phyloP scores from a whole-genome alignment of 2,329 filamentous ascomycete species.

The Neurospora crassa region DNA sequence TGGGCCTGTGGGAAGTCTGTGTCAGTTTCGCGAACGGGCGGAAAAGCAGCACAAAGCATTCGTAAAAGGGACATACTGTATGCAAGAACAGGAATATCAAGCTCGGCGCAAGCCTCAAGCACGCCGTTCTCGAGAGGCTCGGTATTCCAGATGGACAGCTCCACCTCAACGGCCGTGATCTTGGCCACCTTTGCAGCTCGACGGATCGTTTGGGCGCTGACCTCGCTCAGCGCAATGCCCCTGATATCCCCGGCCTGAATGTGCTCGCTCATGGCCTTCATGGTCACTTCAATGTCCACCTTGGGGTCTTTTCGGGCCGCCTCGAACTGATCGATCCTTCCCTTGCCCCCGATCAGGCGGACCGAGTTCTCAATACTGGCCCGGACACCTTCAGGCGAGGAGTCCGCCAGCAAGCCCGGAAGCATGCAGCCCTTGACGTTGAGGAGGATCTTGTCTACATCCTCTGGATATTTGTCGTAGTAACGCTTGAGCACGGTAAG shows the following conservation, averaged over 20 bases:
- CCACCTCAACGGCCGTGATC: conserved; percentile 37
- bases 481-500: conserved; percentile 44
- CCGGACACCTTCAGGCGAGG: conserved; percentile 35
- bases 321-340: conserved; percentile 43
- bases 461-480: conserved; percentile 44
- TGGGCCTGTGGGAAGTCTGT: conserved; percentile 23
- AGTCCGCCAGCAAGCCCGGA: conserved; percentile 25
- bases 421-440: conserved; percentile 44
- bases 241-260: conserved; percentile 34
- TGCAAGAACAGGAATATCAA: conserved; percentile 59
- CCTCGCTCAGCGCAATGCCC: conserved; percentile 33
- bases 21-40: neutral
- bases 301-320: conserved; percentile 30
- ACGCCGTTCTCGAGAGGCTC: conserved; percentile 29
- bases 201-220: conserved; percentile 30
- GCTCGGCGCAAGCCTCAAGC: conserved; percentile 43
- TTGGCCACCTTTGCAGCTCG: conserved; percentile 27
- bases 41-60: neutral
- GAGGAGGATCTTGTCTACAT: conserved; percentile 43
- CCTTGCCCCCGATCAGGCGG: conserved; percentile 13
- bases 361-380: conserved; percentile 41
- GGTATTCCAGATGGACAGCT: conserved; percentile 31
- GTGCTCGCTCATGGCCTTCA: conserved; percentile 25
- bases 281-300: conserved; percentile 36
- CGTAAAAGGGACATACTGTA: conserved; percentile 39